A percentile compares a stretch with the other conserved stretches of the same genome.
Conservation (phyloP, 1,139 yeast genomes). For the Geotrichum candidum region DNA sequence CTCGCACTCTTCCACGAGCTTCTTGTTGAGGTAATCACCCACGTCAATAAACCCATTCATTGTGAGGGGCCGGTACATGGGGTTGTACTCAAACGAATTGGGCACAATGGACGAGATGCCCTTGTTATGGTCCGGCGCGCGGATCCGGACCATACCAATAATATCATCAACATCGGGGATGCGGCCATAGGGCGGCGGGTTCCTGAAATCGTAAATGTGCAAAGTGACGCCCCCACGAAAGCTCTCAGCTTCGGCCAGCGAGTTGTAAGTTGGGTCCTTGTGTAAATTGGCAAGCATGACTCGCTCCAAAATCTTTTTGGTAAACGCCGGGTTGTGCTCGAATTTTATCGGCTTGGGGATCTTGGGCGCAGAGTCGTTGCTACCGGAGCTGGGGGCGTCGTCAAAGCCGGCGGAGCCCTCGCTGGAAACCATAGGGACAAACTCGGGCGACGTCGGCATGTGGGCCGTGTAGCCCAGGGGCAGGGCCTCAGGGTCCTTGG, state of each 20-base stretch:
- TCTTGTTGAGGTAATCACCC: conserved; percentile 49
- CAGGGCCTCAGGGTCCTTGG: conserved; percentile 5
- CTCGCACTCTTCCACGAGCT: conserved; percentile 34
- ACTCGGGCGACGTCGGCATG: neutral
- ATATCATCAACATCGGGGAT: conserved; percentile 69
- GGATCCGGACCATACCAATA: conserved; percentile 59
- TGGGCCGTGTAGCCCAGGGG: conserved; percentile 11
- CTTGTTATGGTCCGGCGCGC: conserved; percentile 33
- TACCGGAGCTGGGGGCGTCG: neutral
- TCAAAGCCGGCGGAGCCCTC: neutral
- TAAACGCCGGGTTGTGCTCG: conserved; percentile 21
- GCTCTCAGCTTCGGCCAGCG: conserved; percentile 58
- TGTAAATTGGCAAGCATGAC: conserved; percentile 33
- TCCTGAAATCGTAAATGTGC: conserved; percentile 56
- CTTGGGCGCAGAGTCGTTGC: neutral
- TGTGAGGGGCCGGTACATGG: conserved; percentile 54
- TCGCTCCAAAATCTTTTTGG: conserved; percentile 29
- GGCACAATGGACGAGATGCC: conserved; percentile 38
- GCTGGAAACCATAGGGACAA: neutral
- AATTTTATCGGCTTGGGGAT: conserved; percentile 15
- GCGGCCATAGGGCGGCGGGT: conserved; percentile 60
- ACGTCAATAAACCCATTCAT: conserved; percentile 52
- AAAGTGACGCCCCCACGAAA: conserved; percentile 19
- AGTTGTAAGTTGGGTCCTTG: conserved; percentile 52
- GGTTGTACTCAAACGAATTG: conserved; percentile 53